These are phyloP conservation scores for Nidula microcarpa DNA, from an alignment of 768 basidiomycete species.

Conservation along the genomic window DNA sequence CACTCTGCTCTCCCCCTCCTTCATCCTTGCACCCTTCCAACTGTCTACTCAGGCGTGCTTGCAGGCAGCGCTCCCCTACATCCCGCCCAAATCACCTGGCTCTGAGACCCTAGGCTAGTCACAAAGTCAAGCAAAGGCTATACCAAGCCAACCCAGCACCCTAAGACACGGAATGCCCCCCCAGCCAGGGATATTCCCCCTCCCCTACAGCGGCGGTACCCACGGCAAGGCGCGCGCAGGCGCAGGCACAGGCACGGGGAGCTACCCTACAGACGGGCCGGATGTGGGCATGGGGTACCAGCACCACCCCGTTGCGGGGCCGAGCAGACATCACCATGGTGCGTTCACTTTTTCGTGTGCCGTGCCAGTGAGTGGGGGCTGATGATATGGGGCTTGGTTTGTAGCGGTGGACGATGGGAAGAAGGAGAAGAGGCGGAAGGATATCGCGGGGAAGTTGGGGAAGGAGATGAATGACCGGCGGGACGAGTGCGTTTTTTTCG, in stretches of 20 bases:
- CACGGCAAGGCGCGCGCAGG: conserved; percentile 13
- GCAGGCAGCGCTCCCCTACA: not conserved
- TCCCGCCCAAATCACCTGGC: not conserved
- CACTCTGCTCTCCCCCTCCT: not conserved
- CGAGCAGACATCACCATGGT: conserved; percentile 40
- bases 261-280: conserved; percentile 15
- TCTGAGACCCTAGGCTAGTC: too few relatives aligned
- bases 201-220: conserved; percentile 49
- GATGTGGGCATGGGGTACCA: conserved; percentile 27
- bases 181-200: conserved; percentile 64
- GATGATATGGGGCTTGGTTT: conserved; percentile 1
- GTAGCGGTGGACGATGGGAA: conserved; percentile 36
- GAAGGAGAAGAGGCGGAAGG: conserved; percentile 67
- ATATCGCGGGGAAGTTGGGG: conserved; percentile 63
- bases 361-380: conserved; percentile 2
- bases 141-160: not conserved
- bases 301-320: conserved; percentile 37
- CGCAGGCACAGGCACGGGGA: not conserved
- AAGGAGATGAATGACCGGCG: conserved; percentile 73
- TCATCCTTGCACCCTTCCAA: not conserved
- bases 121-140: not conserved
- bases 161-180: conserved; percentile 47
- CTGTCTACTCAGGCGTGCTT: not conserved
- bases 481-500: conserved; percentile 57
- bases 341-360: conserved; percentile 9